Conservation (phyloP, 1,139 yeast genomes). For the Lodderomyces pseudojiufengensis region DNA sequence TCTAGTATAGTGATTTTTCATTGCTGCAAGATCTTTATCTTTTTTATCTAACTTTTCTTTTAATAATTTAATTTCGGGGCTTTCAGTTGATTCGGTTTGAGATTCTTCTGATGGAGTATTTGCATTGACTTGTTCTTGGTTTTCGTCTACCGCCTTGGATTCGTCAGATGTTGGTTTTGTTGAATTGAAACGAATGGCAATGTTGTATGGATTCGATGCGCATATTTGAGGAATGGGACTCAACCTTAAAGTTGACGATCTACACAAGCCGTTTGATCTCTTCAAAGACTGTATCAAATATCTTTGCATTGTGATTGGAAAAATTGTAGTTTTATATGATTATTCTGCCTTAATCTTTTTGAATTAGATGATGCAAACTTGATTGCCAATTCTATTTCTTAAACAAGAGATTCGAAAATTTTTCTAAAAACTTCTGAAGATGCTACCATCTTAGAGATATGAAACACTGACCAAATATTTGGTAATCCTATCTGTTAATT, state of each 20-base stretch:
- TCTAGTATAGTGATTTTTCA: constrained; percentile 80
- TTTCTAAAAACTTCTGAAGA: constrained; percentile 1
- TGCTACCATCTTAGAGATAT: too few relatives aligned
- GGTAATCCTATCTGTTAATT: too few relatives aligned
- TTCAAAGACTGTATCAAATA: constrained; percentile 24
- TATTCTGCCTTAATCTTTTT: too few relatives aligned
- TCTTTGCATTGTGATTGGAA: constrained; percentile 28
- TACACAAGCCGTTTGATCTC: constrained; percentile 21
- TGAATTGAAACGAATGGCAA: constrained; percentile 22
- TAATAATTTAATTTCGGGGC: constrained; percentile 29
- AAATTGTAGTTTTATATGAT: constrained; percentile 1
- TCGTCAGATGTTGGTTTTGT: constrained; percentile 15
- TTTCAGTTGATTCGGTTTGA: constrained; percentile 18
- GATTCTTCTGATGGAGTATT: constrained; percentile 14
- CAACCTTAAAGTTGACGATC: constrained; percentile 14
- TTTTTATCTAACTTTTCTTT: constrained; percentile 58
- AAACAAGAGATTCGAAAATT: constrained; percentile 1
- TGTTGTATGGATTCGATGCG: constrained; percentile 12
- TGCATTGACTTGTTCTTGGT: constrained; percentile 9
- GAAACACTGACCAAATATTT: too few relatives aligned
- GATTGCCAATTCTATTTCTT: too few relatives aligned
- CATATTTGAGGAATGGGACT: constrained; percentile 8
- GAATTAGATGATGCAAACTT: too few relatives aligned
- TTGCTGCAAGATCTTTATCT: constrained; percentile 76
- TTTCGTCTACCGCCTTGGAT: constrained; percentile 8